Evolutionary conservation across 106 monocot genomes (phyloP).

Genomic region (Allium fistulosum): DNA sequence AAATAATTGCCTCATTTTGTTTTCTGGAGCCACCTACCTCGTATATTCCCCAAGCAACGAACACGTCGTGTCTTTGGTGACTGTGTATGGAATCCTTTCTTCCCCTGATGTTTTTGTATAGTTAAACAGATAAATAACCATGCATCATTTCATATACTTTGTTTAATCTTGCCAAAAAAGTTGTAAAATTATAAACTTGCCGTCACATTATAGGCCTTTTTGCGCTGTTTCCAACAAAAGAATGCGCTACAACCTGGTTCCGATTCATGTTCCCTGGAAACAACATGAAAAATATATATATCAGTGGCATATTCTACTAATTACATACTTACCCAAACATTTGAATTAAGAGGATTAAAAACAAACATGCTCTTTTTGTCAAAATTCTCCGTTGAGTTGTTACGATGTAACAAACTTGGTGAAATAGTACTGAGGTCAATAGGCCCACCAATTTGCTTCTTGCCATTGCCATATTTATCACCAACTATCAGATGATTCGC

Average conservation of each 20-base stretch:
- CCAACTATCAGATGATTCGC: conserved; percentile 10
- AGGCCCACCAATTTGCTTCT: conserved; percentile 5
- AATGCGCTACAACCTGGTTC: conserved; percentile 48
- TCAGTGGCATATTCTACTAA: too few species aligned
- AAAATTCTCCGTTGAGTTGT: conserved; percentile 21
- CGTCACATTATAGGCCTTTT: conserved; percentile 17
- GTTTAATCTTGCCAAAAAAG: too few species aligned
- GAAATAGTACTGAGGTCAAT: conserved; percentile 25
- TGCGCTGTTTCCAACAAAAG: conserved; percentile 57
- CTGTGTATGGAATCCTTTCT: conserved; percentile 20
- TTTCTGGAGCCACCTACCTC: conserved; percentile 12
- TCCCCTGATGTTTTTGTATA: conserved; percentile 22
- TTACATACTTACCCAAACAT: too few species aligned
- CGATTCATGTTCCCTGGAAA: conserved; percentile 56
- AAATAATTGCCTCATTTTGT: not conserved
- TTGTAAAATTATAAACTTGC: conserved; percentile 4
- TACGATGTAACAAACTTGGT: conserved; percentile 67
- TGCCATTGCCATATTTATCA: conserved; percentile 6
- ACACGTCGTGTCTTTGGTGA: conserved; percentile 19
- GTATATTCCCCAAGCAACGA: conserved; percentile 28
- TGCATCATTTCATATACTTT: too few species aligned
- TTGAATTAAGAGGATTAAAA: not conserved
- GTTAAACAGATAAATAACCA: not conserved
- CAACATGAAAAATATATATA: too few species aligned
- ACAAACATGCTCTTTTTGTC: conserved; percentile 50